Percentiles rank a stretch among this genome's conserved stretches.
phyloP scores from a whole-genome alignment of 2,329 filamentous ascomycete genomes.

The Fusarium armeniacum region DNA sequence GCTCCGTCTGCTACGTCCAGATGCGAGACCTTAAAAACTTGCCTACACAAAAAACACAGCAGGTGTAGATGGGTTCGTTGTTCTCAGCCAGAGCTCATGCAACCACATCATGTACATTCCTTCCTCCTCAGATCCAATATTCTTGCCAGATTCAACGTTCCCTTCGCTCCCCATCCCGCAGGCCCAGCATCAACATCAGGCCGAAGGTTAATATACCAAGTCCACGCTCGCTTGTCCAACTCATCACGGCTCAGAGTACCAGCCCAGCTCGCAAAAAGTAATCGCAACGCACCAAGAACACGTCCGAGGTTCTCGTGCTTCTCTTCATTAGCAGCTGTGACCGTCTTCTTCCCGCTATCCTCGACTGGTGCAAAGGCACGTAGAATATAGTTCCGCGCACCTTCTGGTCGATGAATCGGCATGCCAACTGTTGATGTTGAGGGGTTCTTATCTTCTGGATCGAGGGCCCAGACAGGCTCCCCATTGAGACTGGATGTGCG shows the following conservation, averaged over 20 bases:
- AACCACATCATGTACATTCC: constrained; percentile 19
- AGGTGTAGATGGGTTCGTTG: background rate
- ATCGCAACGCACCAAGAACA: constrained; percentile 77
- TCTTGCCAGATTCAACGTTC: constrained; percentile 73
- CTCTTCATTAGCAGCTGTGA: constrained; percentile 67
- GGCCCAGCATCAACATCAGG: constrained; percentile 81
- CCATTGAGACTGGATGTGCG: constrained; percentile 57
- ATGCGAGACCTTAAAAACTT: background rate
- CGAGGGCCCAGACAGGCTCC: constrained; percentile 73
- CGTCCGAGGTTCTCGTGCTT: constrained; percentile 78
- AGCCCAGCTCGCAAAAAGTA: constrained; percentile 82
- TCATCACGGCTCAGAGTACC: constrained; percentile 73
- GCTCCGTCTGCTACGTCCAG: background rate
- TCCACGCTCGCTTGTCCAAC: constrained; percentile 82
- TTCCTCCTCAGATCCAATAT: constrained; percentile 71
- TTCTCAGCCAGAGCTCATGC: background rate
- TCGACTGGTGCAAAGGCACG: constrained; percentile 68
- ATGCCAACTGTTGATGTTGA: constrained; percentile 64
- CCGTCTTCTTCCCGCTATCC: constrained; percentile 54
- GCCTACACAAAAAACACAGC: background rate
- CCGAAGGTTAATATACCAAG: constrained; percentile 83
- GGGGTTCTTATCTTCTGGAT: constrained; percentile 65
- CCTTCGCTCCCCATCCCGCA: constrained; percentile 88
- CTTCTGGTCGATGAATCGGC: constrained; percentile 81
- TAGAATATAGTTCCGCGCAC: constrained; percentile 71